Evolutionary conservation across 768 basidiomycete genomes (phyloP), one percentile per base, ranked within the genome.

Genomic region (Peribolospora kevripleyi): DNA sequence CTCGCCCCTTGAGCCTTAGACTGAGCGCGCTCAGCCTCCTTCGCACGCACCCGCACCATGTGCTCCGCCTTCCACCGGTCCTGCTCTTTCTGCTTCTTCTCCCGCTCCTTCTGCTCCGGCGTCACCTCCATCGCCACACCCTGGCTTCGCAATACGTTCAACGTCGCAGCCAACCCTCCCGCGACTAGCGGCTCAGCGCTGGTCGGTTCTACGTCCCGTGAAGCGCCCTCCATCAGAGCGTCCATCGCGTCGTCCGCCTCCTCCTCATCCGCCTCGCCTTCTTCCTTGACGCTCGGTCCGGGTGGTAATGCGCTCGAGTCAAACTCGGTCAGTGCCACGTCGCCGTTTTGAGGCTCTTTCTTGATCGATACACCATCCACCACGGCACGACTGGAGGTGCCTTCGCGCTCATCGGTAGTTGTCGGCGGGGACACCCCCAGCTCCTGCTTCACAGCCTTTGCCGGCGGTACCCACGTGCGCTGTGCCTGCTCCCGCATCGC

Each of bases 41-140:
- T 76, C 61, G 83, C 78, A 9, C 81, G 75, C 51, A 81, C 70
- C 55, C 79, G 74, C 42, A 74, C 74, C 47, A 88, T 77, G 64
- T 87, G 80, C 54, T 87, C 81, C 3, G 85, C 80, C 4, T 95
- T 70, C 90, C 91, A 98, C 2, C 81, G 59, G 68, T 97, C 90
- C 37, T 82, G 76, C 63, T 88, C 81, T 55, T 75, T 72, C 66
- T 95, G 88, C 4, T 79, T 74, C 53, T 71, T 74, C 67, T 98
- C 93, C 43, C 88, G 81, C 3, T 84, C 80, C 9, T 63, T 60
- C 57, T 76, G 76, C 57, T 88, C 82, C 0, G 77, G 68, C 5
- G 71, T 69, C 2, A 79, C 73, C 8, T 74, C 67, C 6, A 82
- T 76, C 43, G 95, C 66, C 25, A 93, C 73, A n/a, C 93, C 93